These are phyloP conservation scores for Wickerhamomyces sydowiorum DNA, from an alignment of 805 yeast genomes.

Conservation along the genomic window DNA sequence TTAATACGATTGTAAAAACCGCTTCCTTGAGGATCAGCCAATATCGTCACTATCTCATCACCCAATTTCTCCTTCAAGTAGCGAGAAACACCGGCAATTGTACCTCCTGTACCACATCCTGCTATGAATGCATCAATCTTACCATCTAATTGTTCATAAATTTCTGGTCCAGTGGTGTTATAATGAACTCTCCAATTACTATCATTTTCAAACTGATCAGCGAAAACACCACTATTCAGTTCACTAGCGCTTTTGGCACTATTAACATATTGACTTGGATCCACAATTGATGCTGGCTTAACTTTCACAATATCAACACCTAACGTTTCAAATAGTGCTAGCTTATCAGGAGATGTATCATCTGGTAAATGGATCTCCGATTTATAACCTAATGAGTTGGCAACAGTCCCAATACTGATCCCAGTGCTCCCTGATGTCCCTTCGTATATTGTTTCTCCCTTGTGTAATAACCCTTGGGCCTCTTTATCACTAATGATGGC, in stretches of 20 bases:
- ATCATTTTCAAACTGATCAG: constrained; percentile 93
- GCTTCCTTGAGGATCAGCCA: constrained; percentile 96
- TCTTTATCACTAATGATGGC: constrained; percentile 76
- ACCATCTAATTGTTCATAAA: constrained; percentile 66
- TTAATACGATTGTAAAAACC: constrained; percentile 84
- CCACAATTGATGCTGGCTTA: constrained; percentile 92
- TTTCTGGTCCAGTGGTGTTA: constrained; percentile 86
- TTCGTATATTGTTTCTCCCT: constrained; percentile 77
- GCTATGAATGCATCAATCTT: constrained; percentile 71
- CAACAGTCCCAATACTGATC: constrained; percentile 85
- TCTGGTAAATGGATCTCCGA: constrained; percentile 95
- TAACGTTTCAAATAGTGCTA: constrained; percentile 59
- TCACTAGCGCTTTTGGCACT: constrained; percentile 69
- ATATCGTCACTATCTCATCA: constrained; percentile 37
- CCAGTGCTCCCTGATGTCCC: constrained; percentile 98
- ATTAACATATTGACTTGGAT: constrained; percentile 88
- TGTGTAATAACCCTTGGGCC: constrained; percentile 42
- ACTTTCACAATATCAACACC: constrained; percentile 86
- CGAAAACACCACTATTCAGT: constrained; percentile 66
- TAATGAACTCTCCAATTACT: constrained; percentile 86
- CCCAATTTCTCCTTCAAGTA: constrained; percentile 52
- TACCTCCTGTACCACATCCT: constrained; percentile 97
- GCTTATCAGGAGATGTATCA: constrained; percentile 83
- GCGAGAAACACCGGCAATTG: constrained; percentile 85
- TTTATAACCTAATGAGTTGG: constrained; percentile 80